Conservation (phyloP, 2,329 filamentous ascomycete species). For the Truncatella angustata region DNA sequence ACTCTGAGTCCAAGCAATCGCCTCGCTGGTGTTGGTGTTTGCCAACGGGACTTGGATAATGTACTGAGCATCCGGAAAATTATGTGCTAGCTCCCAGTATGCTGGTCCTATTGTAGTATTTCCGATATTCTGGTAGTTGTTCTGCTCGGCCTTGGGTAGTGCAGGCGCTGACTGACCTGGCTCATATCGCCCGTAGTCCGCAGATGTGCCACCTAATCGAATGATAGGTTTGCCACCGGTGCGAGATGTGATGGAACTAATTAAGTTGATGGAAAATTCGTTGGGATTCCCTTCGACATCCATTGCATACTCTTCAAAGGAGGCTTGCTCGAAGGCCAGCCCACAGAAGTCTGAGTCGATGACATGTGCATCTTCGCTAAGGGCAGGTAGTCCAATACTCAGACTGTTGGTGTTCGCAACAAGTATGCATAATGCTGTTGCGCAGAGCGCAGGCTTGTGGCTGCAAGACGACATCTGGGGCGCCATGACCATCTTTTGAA, state of each 20-base stretch:
- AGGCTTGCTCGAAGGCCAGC: slow-evolving; percentile 32
- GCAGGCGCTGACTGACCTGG: slow-evolving; percentile 29
- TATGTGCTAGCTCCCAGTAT: slow-evolving; percentile 30
- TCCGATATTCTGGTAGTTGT: slow-evolving; percentile 33
- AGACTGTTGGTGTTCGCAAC: neutral
- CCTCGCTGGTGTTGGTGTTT: slow-evolving; percentile 32
- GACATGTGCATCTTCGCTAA: neutral
- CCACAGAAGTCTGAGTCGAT: slow-evolving; percentile 27
- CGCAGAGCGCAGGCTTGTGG: no score
- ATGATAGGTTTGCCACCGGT: slow-evolving; percentile 34
- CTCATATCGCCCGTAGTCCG: slow-evolving; percentile 33
- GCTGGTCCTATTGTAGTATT: slow-evolving; percentile 32
- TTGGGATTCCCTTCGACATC: slow-evolving; percentile 30
- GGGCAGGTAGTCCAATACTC: neutral
- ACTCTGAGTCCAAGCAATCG: slow-evolving; percentile 30
- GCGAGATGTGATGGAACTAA: slow-evolving; percentile 30
- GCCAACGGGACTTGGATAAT: slow-evolving; percentile 35
- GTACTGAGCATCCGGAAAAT: slow-evolving; percentile 30
- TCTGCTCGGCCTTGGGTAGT: slow-evolving; percentile 29
- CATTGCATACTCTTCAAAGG: slow-evolving; percentile 31
- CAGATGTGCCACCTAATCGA: slow-evolving; percentile 32
- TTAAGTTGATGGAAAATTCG: slow-evolving; percentile 32
- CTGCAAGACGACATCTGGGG: neutral
- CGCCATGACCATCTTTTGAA: no score
- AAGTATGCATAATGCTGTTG: neutral